Evolutionary conservation across 164 flowering plant genomes (phyloP), one percentile per base, ranked within the genome.

Genomic region (Annona squamosa): DNA sequence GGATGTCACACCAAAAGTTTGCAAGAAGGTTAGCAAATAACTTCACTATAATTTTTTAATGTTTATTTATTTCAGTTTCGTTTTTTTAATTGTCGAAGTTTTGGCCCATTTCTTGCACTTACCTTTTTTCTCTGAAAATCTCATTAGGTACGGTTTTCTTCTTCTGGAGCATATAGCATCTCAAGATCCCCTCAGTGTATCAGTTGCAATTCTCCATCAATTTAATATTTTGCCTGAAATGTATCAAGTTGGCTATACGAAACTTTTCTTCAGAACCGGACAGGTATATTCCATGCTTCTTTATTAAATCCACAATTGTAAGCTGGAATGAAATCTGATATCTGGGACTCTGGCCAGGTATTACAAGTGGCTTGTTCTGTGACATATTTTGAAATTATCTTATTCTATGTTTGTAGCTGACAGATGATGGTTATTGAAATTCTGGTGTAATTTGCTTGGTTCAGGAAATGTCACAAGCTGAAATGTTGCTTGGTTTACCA

Each of bases 221-320:
- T 96, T 92, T 79, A 86, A 86, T 69, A 93, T 96, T 77, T 80
- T 90, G 66, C 98, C 98, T 26, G 98, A 93, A 77, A 90, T 93
- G 98, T 96, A 93, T 83, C 98, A 96, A 88, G 97, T 96, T 84
- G 99, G 99, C 66, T 96, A 89, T 81, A 93, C 98, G 66, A 96
- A 96, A 78, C 81, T 96, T 82, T 96, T 96, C 82, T 93, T 96
- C 81, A 94, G 99, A 76, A 88, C 98, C 57, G 99, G 99, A 71
- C 99, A 96, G 97, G 98, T 94, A 77, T 68, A 66, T 44, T 59
- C 5, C 57, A 16, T 43, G 65, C 37, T 63, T 19, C 42, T 19
- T 18, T 6, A 7, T 63, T n/a, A 63, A 26, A 26, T 63, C 17
- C 65, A 17, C 65, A 63, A 63, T 19, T 2, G 13, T 63, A 2